Evolutionary conservation across 345 rosid species (phyloP).

Genomic region (Anacardium occidentale): DNA sequence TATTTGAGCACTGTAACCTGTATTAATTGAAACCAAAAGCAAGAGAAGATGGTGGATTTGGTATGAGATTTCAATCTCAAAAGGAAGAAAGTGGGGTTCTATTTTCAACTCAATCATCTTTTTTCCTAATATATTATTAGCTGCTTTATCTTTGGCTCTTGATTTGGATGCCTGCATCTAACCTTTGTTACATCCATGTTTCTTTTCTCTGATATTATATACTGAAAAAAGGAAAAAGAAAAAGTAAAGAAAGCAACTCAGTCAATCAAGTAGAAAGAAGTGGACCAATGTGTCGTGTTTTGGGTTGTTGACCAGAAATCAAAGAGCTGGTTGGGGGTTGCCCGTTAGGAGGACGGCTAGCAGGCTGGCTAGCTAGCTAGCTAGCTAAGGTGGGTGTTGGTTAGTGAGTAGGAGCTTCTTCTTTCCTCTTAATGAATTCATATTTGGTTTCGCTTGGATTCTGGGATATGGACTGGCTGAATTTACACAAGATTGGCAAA

Average conservation of each 20-base stretch:
- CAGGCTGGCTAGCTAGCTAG: conserved; percentile 6
- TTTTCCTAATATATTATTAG: conserved; percentile 13
- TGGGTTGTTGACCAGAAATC: conserved; percentile 42
- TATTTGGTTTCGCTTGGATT: neutral
- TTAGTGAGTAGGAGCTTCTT: neutral
- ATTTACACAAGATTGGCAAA: conserved; percentile 18
- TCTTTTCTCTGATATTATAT: neutral
- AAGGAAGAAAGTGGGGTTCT: conserved; percentile 22
- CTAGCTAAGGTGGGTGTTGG: conserved; percentile 22
- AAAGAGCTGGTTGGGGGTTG: conserved; percentile 28
- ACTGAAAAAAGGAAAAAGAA: neutral
- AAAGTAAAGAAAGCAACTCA: conserved; percentile 16
- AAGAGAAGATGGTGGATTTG: conserved; percentile 43
- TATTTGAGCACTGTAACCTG: conserved; percentile 2
- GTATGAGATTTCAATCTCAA: conserved; percentile 26
- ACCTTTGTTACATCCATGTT: conserved; percentile 15
- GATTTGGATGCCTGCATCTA: conserved; percentile 28
- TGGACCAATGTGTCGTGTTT: conserved; percentile 44
- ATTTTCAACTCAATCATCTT: neutral
- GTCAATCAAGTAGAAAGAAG: conserved; percentile 43
- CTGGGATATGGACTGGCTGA: conserved; percentile 1
- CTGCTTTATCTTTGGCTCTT: conserved; percentile 17
- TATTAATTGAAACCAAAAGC: neutral
- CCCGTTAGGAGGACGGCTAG: conserved; percentile 38
- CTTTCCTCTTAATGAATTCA: neutral